Base-by-base conservation (phyloP, 2,329 filamentous ascomycete genomes). In the Fusarium sp. region DNA sequence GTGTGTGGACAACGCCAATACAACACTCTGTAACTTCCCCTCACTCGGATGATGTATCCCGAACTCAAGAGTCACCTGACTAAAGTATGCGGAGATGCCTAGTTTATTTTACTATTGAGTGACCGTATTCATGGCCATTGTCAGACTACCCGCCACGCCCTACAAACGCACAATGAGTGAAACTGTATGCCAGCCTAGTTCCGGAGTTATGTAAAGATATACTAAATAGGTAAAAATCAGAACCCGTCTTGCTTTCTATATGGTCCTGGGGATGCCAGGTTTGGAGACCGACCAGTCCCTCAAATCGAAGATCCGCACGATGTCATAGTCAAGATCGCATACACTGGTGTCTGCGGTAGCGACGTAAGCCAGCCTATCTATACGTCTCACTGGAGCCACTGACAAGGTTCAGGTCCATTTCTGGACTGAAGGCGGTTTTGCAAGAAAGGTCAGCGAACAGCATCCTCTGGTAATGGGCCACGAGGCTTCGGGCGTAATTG, bases 361-460 rank as follows among this genome's bases (percentile, higher is more conserved):
- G 75, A 77, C 44, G 75, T 76, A 12, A 57, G 64, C 34, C 18
- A 5, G 6, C 20, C 9, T 18, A 9, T 8, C 18, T 15, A 16
- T 3, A 1, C 10, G 12, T 5, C 47, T 16, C 15, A 5, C 9
- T 2, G 15, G 10, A 13, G 20, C 13, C 6, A 3, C 18, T 68
- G 8, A 70, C 12, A 20, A 12, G 10, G 5, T 13, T 3, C 5
- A 97, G 82, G 92, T 93, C 74, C 83, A 97, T 84, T 97, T 97
- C 87, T 97, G 93, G 87, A 84, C 87, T 66, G 91, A 96, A 78
- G 93, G 93, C 75, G 90, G 91, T 74, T 97, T 97, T 81, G 94
- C 57, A 18, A 67, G 93, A 77, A 89, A 92, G 82, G 97, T 94
- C 77, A 86, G 94, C 49, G 88, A 96, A 60, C 90, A 88, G 74